Base-by-base conservation (phyloP, 75 land plant genomes). In the Ceratopteris richardii region DNA sequence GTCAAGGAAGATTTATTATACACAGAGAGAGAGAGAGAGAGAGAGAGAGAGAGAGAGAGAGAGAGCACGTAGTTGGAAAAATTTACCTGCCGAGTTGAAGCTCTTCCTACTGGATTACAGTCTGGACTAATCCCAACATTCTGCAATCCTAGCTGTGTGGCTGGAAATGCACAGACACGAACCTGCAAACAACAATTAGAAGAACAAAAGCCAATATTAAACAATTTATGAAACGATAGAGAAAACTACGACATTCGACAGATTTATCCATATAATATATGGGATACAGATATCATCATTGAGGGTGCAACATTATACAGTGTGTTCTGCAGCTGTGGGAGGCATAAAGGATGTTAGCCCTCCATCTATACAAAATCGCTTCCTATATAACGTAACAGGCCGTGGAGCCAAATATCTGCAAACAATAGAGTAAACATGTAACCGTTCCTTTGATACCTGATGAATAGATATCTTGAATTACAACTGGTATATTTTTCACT, bases 301-400 rank as follows among this genome's bases (percentile, higher is more conserved):
- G n/a, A n/a, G n/a, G n/a, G n/a, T n/a, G n/a, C n/a, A n/a, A n/a
- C n/a, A n/a, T n/a, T 54, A 54, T 80, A 94, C 98, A 62, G 98
- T 94, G 28, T 69, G 60, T 12, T 85, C 65, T 65, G 98, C 98
- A 67, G 85, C 81, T 48, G 98, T 89, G 41, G 98, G 98, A 9
- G 98, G 98, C 96, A 94, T 94, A 67, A 94, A 94, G 53, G 83
- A 66, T 40, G 98, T 94, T 56, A 94, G 57, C n/a, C 98, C 98
- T 48, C 98, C 98, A 86, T 94, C 98, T 14, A 94, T 72, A 63
- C 98, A 94, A 19, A 94, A 62, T 33, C 83, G 73, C 60, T 94
- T 83, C 11, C 86, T 86, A 30, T 78, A 94, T 27, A 83, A 23
- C 30, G 98, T 94, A 41, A 79, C 98, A 14, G 96, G 98, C 37